A percentile compares a stretch with the other conserved stretches of the same genome.
Evolutionary conservation across 1,284 basidiomycete species (phyloP).

Genomic region (Fomitopsis schrenkii): DNA sequence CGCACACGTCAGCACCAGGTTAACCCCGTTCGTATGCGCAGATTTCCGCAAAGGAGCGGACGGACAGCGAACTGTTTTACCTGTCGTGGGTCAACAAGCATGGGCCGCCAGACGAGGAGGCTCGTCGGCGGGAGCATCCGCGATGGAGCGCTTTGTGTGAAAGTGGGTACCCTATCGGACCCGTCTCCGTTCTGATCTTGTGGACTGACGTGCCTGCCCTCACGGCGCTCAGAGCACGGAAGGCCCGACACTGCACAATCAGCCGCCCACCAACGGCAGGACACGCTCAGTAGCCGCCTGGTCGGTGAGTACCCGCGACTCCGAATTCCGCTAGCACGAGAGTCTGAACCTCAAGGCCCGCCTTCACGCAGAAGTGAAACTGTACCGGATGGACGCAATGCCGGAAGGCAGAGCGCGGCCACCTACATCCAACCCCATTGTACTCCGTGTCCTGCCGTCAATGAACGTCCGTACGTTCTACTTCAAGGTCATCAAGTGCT

Average conservation of each 20-base stretch:
- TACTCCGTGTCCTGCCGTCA: conserved; percentile 55
- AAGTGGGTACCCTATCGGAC: conserved; percentile 42
- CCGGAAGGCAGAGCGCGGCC: conserved; percentile 19
- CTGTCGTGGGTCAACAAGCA: conserved; percentile 57
- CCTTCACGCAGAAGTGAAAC: conserved; percentile 4
- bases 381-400: conserved; percentile 20
- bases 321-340: not conserved
- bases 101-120: conserved; percentile 38
- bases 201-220: not conserved
- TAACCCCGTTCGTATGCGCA: conserved; percentile 29
- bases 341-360: not conserved
- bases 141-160: conserved; percentile 59
- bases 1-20: not conserved
- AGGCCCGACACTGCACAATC: conserved; percentile 38
- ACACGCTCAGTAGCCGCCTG: conserved; percentile 58
- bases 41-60: conserved; percentile 71
- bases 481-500: conserved; percentile 29
- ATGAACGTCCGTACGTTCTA: conserved; percentile 59
- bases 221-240: conserved; percentile 54
- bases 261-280: conserved; percentile 28
- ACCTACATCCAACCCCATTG: conserved; percentile 21
- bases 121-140: conserved; percentile 48
- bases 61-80: conserved; percentile 87
- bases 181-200: not conserved
- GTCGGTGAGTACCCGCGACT: conserved; percentile 43